Base-by-base conservation (phyloP, 2,329 filamentous ascomycete genomes). In the Davidsoniella eucalypti region DNA sequence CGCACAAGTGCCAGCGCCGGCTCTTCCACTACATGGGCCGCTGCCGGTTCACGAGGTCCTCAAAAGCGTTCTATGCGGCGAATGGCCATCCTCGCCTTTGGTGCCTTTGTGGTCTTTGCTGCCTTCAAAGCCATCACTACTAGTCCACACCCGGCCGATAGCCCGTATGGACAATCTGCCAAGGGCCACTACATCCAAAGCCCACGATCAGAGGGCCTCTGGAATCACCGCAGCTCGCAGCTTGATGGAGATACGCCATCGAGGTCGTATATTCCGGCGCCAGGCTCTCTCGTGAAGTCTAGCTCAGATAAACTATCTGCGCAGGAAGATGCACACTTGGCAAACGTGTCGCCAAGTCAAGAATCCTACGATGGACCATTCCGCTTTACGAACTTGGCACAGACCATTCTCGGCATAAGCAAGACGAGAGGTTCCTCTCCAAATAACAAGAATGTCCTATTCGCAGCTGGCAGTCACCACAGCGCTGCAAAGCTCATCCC, bases 401-500 rank as follows among this genome's bases (percentile, higher is more conserved):
- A 63, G 16, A 78, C 81, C 3, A 67, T 94, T 39, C 74, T 79
- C 40, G 70, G 68, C 10, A 75, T 82, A 41, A 61, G 69, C 6
- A 67, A 64, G 17, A 78, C 75, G 0, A 66, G 67, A 23, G 79
- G 79, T 4, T 63, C 64, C 45, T 66, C 67, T 49, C 55, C 61
- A 29, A 60, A 65, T 37, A 85, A 84, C 59, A 74, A 74, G 47
- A 87, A 87, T 58, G 73, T 94, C 14, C 64, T 95, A 2, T 94
- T 94, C 61, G 82, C 80, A 4, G 80, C 84, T 3, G 80, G 84
- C 0, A 87, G 73, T 54, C 65, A 93, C 47, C 75, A 75, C 61
- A 92, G 85, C 60, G 77, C 80, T 14, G 74, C 84, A 0, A 73
- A 75, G 29, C 62, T 95, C 49, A 67, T 94, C 29, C 87, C 87